Percentiles rank a stretch among this genome's conserved stretches.
Evolutionary conservation across 768 basidiomycete species (phyloP).

Genomic region (Pluteus cervinus): DNA sequence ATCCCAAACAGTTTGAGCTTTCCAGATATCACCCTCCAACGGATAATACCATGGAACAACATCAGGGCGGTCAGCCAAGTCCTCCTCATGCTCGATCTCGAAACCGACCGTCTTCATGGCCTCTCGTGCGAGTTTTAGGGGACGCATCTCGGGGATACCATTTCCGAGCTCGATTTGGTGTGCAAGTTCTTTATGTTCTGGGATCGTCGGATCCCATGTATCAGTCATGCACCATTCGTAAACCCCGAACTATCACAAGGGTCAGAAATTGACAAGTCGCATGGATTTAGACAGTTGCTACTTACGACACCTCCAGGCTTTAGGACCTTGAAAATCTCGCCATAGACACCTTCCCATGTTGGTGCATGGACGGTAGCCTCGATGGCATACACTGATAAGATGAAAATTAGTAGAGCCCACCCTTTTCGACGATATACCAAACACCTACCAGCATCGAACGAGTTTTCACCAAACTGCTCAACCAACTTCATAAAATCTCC

Average conservation of each 20-base stretch:
- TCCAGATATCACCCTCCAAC: slow-evolving; percentile 85
- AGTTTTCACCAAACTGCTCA: slow-evolving; percentile 88
- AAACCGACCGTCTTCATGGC: slow-evolving; percentile 85
- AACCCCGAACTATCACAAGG: slow-evolving; percentile 71
- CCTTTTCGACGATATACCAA: not conserved
- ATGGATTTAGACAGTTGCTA: slow-evolving; percentile 11
- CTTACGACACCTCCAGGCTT: slow-evolving; percentile 94
- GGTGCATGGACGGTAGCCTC: slow-evolving; percentile 98
- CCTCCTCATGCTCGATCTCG: slow-evolving; percentile 85
- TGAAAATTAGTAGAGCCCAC: slow-evolving; percentile 3
- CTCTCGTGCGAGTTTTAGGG: slow-evolving; percentile 57
- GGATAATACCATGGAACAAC: slow-evolving; percentile 92
- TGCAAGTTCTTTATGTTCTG: slow-evolving; percentile 84
- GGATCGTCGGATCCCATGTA: slow-evolving; percentile 78
- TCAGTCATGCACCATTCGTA: slow-evolving; percentile 99
- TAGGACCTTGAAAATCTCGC: slow-evolving; percentile 86
- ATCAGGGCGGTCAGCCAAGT: slow-evolving; percentile 82
- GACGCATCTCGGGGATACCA: slow-evolving; percentile 97
- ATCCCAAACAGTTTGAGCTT: slow-evolving; percentile 94
- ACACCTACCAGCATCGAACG: slow-evolving; percentile 85
- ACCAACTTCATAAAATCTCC: slow-evolving; percentile 96
- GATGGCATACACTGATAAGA: slow-evolving; percentile 80
- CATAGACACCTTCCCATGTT: slow-evolving; percentile 91
- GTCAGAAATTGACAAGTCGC: slow-evolving; percentile 1
- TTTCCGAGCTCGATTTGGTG: slow-evolving; percentile 93